phyloP scores from a whole-genome alignment of 164 flowering plant species.

The Protea cynaroides region DNA sequence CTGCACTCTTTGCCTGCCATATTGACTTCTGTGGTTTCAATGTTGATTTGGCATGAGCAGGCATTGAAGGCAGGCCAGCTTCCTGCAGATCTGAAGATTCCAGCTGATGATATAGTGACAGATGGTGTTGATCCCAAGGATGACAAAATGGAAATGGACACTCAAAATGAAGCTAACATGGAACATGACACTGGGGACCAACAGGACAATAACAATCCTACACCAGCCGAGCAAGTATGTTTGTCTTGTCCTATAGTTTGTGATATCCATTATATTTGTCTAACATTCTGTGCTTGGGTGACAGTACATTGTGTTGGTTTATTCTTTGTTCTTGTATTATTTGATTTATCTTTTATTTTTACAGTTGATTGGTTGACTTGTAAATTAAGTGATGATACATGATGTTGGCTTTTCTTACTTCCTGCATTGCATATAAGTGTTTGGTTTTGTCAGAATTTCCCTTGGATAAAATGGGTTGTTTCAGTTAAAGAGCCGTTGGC shows the following conservation, averaged over 20 bases:
- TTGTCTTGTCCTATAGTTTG: not conserved
- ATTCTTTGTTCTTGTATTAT: too few relatives aligned
- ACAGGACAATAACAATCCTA: conserved; percentile 24
- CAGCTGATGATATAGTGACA: conserved; percentile 20
- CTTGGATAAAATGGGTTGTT: too few relatives aligned
- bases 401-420: too few relatives aligned
- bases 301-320: too few relatives aligned
- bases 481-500: too few relatives aligned
- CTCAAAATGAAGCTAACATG: conserved; percentile 21
- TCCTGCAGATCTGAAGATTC: conserved; percentile 57
- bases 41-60: conserved; percentile 24
- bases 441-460: too few relatives aligned
- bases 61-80: conserved; percentile 78
- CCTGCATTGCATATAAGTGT: too few relatives aligned
- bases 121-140: conserved; percentile 14
- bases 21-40: not conserved
- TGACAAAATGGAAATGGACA: conserved; percentile 37
- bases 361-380: too few relatives aligned
- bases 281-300: too few relatives aligned
- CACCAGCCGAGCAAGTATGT: conserved; percentile 44
- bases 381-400: too few relatives aligned
- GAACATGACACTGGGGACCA: conserved; percentile 25
- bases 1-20: not conserved
- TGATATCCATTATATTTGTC: not conserved
- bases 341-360: too few relatives aligned